Percentiles rank a stretch among this genome's conserved stretches.
These are phyloP conservation scores for Pyrenophora graminea DNA, from an alignment of 2,329 filamentous ascomycete species.

Conservation along the genomic window DNA sequence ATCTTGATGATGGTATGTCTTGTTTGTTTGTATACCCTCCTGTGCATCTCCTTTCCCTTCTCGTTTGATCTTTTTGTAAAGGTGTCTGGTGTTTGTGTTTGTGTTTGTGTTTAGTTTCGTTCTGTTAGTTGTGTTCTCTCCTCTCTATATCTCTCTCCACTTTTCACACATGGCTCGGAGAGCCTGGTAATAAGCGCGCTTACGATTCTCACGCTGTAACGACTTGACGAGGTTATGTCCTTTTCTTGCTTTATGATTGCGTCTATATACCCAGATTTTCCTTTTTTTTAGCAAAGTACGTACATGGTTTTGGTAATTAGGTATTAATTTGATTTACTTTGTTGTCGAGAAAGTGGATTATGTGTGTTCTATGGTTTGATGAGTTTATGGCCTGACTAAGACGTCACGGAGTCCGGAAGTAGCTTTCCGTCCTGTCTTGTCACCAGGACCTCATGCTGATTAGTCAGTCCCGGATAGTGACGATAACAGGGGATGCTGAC, in stretches of 20 bases:
- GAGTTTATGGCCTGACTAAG: too few relatives aligned
- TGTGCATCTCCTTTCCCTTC: neutral
- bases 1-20: neutral
- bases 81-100: slow-evolving; percentile 1
- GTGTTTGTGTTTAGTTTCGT: neutral
- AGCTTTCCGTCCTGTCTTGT: too few relatives aligned
- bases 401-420: too few relatives aligned
- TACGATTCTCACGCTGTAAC: slow-evolving; percentile 15
- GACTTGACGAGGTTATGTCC: slow-evolving; percentile 12
- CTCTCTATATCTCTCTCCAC: slow-evolving; percentile 1
- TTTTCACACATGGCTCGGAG: slow-evolving; percentile 4
- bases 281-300: neutral
- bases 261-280: slow-evolving; percentile 7
- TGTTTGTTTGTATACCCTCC: slow-evolving; percentile 2
- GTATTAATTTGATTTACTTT: slow-evolving; percentile 1
- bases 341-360: too few relatives aligned
- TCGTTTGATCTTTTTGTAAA: neutral
- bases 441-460: too few relatives aligned
- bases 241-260: slow-evolving; percentile 14
- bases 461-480: neutral
- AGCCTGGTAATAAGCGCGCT: slow-evolving; percentile 12
- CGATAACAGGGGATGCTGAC: neutral
- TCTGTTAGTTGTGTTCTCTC: neutral
- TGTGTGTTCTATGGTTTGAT: too few relatives aligned
- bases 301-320: slow-evolving; percentile 5